Percentiles rank a stretch among this genome's conserved stretches.
Evolutionary conservation across 2,329 filamentous ascomycete species (phyloP).

Genomic region (Fusarium luffae): DNA sequence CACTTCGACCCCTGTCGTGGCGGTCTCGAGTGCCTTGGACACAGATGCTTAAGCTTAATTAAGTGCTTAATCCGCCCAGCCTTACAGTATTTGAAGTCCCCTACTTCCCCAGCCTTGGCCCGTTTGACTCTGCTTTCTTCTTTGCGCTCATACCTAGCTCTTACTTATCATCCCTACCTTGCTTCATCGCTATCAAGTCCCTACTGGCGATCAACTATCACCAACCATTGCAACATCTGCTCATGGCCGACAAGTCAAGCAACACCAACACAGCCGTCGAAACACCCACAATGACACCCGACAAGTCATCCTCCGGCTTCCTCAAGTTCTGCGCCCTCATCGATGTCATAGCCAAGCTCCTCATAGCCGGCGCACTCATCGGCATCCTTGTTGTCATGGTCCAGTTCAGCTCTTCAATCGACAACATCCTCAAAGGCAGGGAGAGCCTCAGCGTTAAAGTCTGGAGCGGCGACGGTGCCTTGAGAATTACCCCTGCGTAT

Average conservation of each 20-base stretch:
- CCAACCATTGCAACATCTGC: neutral
- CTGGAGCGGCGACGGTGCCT: neutral
- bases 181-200: no score
- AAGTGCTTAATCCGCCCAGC: constrained; percentile 8
- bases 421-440: constrained; percentile 6
- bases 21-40: constrained; percentile 12
- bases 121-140: neutral
- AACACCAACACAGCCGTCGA: neutral
- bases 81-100: constrained; percentile 25
- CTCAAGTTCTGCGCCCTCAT: constrained; percentile 33
- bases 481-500: neutral
- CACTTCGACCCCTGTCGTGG: constrained; percentile 13
- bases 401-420: constrained; percentile 10
- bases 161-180: no score
- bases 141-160: neutral
- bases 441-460: neutral
- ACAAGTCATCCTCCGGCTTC: constrained; percentile 24
- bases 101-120: neutral
- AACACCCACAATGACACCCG: constrained; percentile 15
- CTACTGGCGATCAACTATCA: neutral
- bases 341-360: constrained; percentile 32
- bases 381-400: constrained; percentile 33
- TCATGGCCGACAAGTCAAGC: constrained; percentile 26
- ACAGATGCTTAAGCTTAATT: constrained; percentile 24
- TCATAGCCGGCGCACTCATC: constrained; percentile 29